These are phyloP conservation scores for Phytophthora tentaculata DNA, from an alignment of 352 stramenopile species.

Conservation along the genomic window DNA sequence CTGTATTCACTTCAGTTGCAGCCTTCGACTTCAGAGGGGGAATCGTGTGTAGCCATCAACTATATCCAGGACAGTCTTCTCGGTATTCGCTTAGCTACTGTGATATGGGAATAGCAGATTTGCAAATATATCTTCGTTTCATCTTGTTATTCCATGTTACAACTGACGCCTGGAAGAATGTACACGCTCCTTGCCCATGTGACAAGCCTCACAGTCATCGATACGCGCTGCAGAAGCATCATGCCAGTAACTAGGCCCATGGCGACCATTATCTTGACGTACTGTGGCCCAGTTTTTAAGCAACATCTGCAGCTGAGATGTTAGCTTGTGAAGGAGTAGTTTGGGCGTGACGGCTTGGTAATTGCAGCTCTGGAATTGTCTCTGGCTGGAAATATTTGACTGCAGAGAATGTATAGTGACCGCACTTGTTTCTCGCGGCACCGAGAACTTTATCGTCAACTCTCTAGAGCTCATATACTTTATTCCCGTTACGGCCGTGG, in stretches of 20 bases:
- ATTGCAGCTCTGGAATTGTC: not conserved
- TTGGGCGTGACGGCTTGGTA: not conserved
- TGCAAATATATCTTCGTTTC: too few relatives aligned
- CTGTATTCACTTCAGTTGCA: not conserved
- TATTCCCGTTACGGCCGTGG: not conserved
- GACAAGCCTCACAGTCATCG: not conserved
- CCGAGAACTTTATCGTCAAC: not conserved
- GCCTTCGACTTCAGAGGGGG: slow-evolving; percentile 13
- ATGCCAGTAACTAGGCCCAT: not conserved
- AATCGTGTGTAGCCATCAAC: slow-evolving; percentile 8
- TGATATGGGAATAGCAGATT: slow-evolving; percentile 9
- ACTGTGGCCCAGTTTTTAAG: slow-evolving; percentile 1
- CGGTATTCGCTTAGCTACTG: not conserved
- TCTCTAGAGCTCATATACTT: not conserved
- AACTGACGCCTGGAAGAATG: not conserved
- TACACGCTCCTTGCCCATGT: slow-evolving; percentile 1
- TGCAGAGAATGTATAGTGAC: not conserved
- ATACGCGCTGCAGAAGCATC: not conserved
- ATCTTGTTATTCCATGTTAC: not conserved
- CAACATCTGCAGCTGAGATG: not conserved
- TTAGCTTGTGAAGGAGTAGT: not conserved
- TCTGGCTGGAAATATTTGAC: not conserved
- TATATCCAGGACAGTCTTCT: slow-evolving; percentile 6
- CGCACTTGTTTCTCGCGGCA: not conserved
- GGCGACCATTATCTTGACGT: slow-evolving; percentile 7